A percentile compares a stretch with the other conserved stretches of the same genome.
Conservation (phyloP, 1,284 basidiomycete species). For the Rhodotorula sp. region DNA sequence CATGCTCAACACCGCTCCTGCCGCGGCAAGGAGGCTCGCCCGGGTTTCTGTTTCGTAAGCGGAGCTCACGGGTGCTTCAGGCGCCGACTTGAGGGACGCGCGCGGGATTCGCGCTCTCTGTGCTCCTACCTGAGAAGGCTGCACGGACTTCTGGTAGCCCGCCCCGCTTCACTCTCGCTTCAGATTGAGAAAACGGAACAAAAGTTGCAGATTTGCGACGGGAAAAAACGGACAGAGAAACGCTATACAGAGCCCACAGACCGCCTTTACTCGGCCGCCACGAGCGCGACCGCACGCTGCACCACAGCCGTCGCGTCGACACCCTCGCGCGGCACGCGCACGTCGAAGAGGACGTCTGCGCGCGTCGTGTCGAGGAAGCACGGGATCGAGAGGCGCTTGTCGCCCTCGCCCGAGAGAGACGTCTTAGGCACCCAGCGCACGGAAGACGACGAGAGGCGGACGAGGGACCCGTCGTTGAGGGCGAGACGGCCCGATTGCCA, state of each 20-base stretch:
- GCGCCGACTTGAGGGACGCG: too few species aligned
- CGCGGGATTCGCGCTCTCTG: too few species aligned
- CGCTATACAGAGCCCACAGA: not conserved
- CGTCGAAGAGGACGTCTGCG: slow-evolving; percentile 56
- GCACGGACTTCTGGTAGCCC: too few species aligned
- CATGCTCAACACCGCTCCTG: too few species aligned
- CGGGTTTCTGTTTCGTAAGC: too few species aligned
- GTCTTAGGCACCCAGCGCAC: slow-evolving; percentile 63
- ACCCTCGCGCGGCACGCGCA: slow-evolving; percentile 87
- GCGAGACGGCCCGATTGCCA: slow-evolving; percentile 60
- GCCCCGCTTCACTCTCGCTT: too few species aligned
- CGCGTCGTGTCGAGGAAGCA: slow-evolving; percentile 43
- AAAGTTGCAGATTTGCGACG: not conserved
- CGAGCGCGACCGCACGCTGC: slow-evolving; percentile 35
- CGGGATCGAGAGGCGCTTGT: slow-evolving; percentile 15
- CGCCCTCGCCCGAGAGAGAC: not conserved
- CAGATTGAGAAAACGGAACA: not conserved
- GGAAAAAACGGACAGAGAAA: not conserved
- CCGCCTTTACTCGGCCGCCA: slow-evolving; percentile 25
- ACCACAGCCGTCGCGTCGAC: slow-evolving; percentile 37
- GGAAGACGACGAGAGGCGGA: slow-evolving; percentile 73
- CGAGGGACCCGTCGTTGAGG: slow-evolving; percentile 77
- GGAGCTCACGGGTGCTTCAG: too few species aligned
- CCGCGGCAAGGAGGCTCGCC: too few species aligned
- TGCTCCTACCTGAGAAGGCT: too few species aligned